Evolutionary conservation across 1,139 yeast genomes (phyloP).

Genomic region (Debaryomyces udenii): DNA sequence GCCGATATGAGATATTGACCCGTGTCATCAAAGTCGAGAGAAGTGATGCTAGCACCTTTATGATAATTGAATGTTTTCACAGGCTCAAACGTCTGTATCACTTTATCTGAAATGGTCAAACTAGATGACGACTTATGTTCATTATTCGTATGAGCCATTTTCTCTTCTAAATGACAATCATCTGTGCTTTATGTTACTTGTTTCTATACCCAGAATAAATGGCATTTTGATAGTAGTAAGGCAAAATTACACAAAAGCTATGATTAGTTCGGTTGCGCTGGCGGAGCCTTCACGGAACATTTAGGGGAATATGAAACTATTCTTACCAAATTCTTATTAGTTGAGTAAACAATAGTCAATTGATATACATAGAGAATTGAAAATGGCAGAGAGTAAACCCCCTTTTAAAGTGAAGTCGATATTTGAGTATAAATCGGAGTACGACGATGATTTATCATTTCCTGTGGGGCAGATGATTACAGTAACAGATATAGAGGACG

Average conservation of each 20-base stretch:
- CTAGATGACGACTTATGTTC: constrained; percentile 13
- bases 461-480: constrained; percentile 66
- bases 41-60: constrained; percentile 64
- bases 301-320: no score
- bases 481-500: constrained; percentile 81
- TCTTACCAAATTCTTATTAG: no score
- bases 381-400: constrained; percentile 13
- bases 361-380: constrained; percentile 4
- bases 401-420: constrained; percentile 78
- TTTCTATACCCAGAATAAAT: no score
- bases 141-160: constrained; percentile 12
- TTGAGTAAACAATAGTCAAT: constrained; percentile 7
- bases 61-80: constrained; percentile 63
- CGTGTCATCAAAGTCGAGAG: constrained; percentile 81
- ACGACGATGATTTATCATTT: constrained; percentile 82
- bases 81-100: constrained; percentile 54
- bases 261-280: constrained; percentile 11
- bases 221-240: background rate
- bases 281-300: constrained; percentile 6
- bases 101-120: constrained; percentile 40
- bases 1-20: constrained; percentile 81
- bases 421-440: constrained; percentile 74
- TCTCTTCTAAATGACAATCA: background rate
- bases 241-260: constrained; percentile 10
- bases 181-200: no score